phyloP scores from a whole-genome alignment of 345 rosid genomes.

The Arabidopsis suecica region DNA sequence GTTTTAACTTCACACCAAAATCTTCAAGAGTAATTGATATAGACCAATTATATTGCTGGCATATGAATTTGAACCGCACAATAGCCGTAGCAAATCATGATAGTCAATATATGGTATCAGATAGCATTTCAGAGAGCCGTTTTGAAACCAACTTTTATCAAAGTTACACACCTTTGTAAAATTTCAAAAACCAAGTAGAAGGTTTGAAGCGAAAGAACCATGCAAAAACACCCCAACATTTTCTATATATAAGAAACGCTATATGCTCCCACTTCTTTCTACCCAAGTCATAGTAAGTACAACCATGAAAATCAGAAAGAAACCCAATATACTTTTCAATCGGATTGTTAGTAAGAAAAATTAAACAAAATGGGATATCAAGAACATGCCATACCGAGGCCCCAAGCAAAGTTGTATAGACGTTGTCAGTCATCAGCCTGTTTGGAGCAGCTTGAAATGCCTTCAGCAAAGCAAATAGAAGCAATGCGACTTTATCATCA shows the following conservation, averaged over 20 bases:
- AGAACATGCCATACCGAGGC: conserved; percentile 79
- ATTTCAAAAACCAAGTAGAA: conserved; percentile 14
- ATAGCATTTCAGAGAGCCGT: conserved; percentile 4
- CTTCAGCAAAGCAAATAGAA: conserved; percentile 89
- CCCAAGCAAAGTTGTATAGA: conserved; percentile 86
- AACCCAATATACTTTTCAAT: conserved; percentile 13
- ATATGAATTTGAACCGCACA: conserved; percentile 12
- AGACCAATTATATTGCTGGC: conserved; percentile 17
- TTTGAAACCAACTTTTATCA: conserved; percentile 24
- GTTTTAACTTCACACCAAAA: conserved; percentile 20
- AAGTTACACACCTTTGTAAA: conserved; percentile 25
- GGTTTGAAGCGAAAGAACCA: conserved; percentile 18
- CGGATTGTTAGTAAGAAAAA: not conserved
- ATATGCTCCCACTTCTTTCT: conserved; percentile 25
- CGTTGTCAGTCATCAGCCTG: conserved; percentile 85
- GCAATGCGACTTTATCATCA: conserved; percentile 92
- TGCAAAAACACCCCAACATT: conserved; percentile 13
- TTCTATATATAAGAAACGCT: conserved; percentile 12
- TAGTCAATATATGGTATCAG: conserved; percentile 13
- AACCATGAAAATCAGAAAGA: conserved; percentile 30
- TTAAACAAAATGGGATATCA: conserved; percentile 18
- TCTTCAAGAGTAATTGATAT: conserved; percentile 4
- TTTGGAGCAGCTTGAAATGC: conserved; percentile 94
- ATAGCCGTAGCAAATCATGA: conserved; percentile 14
- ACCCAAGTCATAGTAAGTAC: conserved; percentile 26